phyloP scores from a whole-genome alignment of 495 filamentous ascomycete genomes.

The Aspergillus biplanus region DNA sequence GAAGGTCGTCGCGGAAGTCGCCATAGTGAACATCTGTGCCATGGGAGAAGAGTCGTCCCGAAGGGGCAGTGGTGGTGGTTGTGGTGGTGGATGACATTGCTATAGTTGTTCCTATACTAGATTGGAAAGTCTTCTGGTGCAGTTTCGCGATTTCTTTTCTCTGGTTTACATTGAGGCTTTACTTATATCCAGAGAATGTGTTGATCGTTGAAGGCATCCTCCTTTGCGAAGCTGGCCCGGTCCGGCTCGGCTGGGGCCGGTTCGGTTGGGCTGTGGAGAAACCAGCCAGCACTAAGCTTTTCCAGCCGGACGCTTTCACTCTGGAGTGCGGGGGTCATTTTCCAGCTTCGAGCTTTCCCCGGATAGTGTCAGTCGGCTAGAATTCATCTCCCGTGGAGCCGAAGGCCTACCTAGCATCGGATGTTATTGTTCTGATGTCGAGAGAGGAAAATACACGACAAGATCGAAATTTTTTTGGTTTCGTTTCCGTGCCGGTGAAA shows the following conservation, averaged over 20 bases:
- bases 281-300: not conserved
- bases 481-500: too few species aligned
- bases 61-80: not conserved
- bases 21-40: slow-evolving; percentile 11
- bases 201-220: not conserved
- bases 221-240: not conserved
- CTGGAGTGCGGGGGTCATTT: too few species aligned
- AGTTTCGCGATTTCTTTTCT: too few species aligned
- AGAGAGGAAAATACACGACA: too few species aligned
- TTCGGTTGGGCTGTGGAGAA: not conserved
- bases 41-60: slow-evolving; percentile 8
- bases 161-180: not conserved
- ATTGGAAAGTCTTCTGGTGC: too few species aligned
- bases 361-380: too few species aligned
- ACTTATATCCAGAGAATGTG: not conserved
- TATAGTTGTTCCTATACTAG: not conserved
- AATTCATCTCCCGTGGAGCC: too few species aligned
- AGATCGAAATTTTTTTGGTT: too few species aligned
- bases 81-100: not conserved
- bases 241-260: slow-evolving; percentile 1
- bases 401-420: too few species aligned
- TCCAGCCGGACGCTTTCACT: too few species aligned
- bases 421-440: too few species aligned
- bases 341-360: too few species aligned
- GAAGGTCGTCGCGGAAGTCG: slow-evolving; percentile 13